Conservation (phyloP, 2,329 filamentous ascomycete species). For the Sporothrix pseudoabietina region DNA sequence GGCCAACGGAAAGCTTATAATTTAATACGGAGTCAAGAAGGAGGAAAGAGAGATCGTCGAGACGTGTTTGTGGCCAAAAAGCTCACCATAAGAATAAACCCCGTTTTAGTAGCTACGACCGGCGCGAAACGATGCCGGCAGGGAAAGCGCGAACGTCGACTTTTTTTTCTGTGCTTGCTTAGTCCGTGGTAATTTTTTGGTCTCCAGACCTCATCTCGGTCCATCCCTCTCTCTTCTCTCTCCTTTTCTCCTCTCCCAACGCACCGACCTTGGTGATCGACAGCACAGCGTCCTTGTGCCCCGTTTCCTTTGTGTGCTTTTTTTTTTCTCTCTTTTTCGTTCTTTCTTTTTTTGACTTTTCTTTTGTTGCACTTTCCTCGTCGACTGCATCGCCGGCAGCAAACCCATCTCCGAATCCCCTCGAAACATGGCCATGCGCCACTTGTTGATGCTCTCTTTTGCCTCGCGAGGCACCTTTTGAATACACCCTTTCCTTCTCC, state of each 20-base stretch:
- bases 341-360: neutral
- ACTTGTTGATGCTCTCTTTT: slow-evolving; percentile 16
- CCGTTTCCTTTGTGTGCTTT: slow-evolving; percentile 24
- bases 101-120: slow-evolving; percentile 19
- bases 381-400: neutral
- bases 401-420: too few relatives aligned
- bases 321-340: neutral
- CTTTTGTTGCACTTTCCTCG: neutral
- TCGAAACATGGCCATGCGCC: slow-evolving; percentile 27
- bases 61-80: neutral
- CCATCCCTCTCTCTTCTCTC: slow-evolving; percentile 3
- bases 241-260: slow-evolving; percentile 21
- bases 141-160: slow-evolving; percentile 19
- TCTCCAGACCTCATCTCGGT: slow-evolving; percentile 18
- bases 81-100: neutral
- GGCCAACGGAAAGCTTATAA: slow-evolving; percentile 12
- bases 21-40: neutral
- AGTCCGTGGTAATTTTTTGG: slow-evolving; percentile 16
- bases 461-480: slow-evolving; percentile 23
- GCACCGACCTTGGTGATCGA: slow-evolving; percentile 25
- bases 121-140: neutral
- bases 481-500: neutral
- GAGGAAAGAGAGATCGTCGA: neutral
- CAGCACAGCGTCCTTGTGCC: slow-evolving; percentile 22
- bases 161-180: slow-evolving; percentile 22